Evolutionary conservation across 2,329 filamentous ascomycete species (phyloP).

Genomic region (Tothia fuscella): DNA sequence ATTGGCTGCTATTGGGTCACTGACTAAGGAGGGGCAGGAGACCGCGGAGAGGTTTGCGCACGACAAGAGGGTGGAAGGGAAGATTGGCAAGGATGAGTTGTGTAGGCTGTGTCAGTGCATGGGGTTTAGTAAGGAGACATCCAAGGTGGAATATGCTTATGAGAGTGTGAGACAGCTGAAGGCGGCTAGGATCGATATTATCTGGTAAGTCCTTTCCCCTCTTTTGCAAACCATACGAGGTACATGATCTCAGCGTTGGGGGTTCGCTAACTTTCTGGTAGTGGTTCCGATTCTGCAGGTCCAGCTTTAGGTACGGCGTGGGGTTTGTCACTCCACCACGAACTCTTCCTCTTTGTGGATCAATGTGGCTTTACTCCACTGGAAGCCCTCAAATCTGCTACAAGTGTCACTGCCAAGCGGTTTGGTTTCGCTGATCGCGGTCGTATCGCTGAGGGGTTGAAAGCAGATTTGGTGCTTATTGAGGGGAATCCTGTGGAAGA

Average conservation of each 20-base stretch:
- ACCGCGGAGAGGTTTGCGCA: conserved; percentile 29
- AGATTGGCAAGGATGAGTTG: conserved; percentile 23
- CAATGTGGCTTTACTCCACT: conserved; percentile 30
- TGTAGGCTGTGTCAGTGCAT: conserved; percentile 31
- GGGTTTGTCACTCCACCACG: conserved; percentile 31
- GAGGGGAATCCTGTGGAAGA: conserved; percentile 32
- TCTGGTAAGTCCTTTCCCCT: conserved; percentile 22
- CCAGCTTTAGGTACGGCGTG: conserved; percentile 33
- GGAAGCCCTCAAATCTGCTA: conserved; percentile 31
- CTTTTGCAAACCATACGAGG: too few relatives aligned
- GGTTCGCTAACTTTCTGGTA: conserved; percentile 12
- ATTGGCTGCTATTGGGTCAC: conserved; percentile 26
- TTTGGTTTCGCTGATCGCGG: conserved; percentile 32
- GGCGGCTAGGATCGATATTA: conserved; percentile 28
- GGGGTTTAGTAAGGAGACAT: conserved; percentile 22
- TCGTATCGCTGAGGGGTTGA: conserved; percentile 25
- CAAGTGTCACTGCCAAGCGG: conserved; percentile 26
- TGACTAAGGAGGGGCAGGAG: conserved; percentile 29
- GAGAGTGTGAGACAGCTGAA: conserved; percentile 29
- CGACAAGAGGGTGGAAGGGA: conserved; percentile 23
- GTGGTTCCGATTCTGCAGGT: conserved; percentile 31
- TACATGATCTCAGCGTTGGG: too few relatives aligned
- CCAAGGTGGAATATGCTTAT: conserved; percentile 29
- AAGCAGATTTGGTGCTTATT: conserved; percentile 32
- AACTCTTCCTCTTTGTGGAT: conserved; percentile 30